Evolutionary conservation across 495 filamentous ascomycete species (phyloP), one percentile per base, ranked within the genome.

Genomic region (Penicillium bovifimosum): DNA sequence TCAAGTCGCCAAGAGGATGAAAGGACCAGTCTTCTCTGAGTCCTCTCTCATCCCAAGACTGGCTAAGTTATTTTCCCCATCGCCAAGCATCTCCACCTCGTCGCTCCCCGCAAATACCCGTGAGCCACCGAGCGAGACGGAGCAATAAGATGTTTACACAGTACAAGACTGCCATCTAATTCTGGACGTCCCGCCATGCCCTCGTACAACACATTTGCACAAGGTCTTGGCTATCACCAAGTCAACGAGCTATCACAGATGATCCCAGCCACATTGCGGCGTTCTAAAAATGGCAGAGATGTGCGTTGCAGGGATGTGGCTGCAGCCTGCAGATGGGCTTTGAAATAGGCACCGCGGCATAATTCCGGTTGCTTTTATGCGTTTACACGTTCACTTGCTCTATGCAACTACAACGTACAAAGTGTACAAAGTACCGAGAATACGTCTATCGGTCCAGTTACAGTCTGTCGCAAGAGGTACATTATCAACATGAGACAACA

Each of bases 21-120:
- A 41, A 41, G 39, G 39, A 41, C 6, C 18, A 26, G 5, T 24
- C 10, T 40, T 9, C 6, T 24, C 16, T 20, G 9, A 26, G 5
- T 24, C 10, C 24, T 9, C 6, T 24, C 16, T 20, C 18, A 3
- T 40, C 8, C 20, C 3, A 41, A 6, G 27, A 5, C 6, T 14
- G 14, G 32, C 31, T 29, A 33, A 40, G 13, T 43, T 26, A 17
- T 29, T 47, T 48, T 41, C 34, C 44, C 44, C 26, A 8, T 31
- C 33, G 55, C 55, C 50, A 54, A 54, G 55, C 32, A 39, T 34
- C 40, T 53, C 50, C 34, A 20, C 32, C n/a, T 36, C 14, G 20
- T 13, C 14, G 13, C 14, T 10, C 10, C n/a, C 18, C 38, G 20
- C 18, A n/a, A 43, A 17, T 9, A 26, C 40, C 29, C n/a, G 6